These are phyloP conservation scores for Potentilla sterilis DNA, from an alignment of 306 rosid genomes.

Conservation along the genomic window DNA sequence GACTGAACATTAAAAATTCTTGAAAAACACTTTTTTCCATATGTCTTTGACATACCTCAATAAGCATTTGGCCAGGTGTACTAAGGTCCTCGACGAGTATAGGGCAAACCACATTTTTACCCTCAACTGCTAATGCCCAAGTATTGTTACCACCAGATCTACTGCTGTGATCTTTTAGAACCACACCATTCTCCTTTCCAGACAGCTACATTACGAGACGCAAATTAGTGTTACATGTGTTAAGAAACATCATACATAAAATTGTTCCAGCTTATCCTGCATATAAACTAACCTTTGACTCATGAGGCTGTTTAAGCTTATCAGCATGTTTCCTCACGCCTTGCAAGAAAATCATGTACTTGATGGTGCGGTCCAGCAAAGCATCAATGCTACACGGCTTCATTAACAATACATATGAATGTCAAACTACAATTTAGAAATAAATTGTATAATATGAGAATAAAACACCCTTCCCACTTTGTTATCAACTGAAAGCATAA, in stretches of 20 bases:
- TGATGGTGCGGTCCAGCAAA: conserved; percentile 75
- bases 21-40: conserved; percentile 6
- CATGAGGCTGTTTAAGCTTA: conserved; percentile 56
- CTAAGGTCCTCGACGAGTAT: conserved; percentile 78
- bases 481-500: conserved; percentile 10
- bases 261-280: background rate
- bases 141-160: conserved; percentile 41
- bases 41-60: conserved; percentile 51
- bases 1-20: background rate
- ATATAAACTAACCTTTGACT: conserved; percentile 57
- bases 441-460: background rate
- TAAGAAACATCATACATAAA: conserved; percentile 18
- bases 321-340: conserved; percentile 58
- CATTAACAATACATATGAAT: conserved; percentile 29
- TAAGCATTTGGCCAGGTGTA: conserved; percentile 78
- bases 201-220: conserved; percentile 44
- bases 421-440: background rate
- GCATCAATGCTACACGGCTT: conserved; percentile 92
- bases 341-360: conserved; percentile 80
- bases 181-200: conserved; percentile 42
- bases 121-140: conserved; percentile 73
- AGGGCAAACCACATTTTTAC: conserved; percentile 69
- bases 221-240: conserved; percentile 19
- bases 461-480: background rate
- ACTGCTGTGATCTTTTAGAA: conserved; percentile 36